Evolutionary conservation across 2,329 filamentous ascomycete species (phyloP), one percentile per base, ranked within the genome.

Genomic region (Xylariaceae sp.): DNA sequence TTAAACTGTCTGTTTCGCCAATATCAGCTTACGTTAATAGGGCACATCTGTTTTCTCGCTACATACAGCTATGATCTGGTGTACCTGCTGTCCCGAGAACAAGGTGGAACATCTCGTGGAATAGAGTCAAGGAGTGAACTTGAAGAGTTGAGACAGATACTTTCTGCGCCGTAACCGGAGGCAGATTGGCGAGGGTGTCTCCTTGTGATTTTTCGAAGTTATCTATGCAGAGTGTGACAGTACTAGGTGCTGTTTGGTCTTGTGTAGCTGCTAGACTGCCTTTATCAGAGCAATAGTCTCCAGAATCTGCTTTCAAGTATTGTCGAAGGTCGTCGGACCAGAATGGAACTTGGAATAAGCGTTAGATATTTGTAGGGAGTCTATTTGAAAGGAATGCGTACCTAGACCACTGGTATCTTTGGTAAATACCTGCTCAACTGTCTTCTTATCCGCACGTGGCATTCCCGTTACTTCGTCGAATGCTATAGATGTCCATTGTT

Each of bases 71-170:
- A 24, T 16, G 15, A 42, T 55, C 46, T 15, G 52, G 52, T 29
- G 53, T 51, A 7, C 3, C 32, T 15, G n/a, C 21, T 15, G 29
- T 39, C 11, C 53, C 53, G 4, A 47, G 42, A 15, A 44, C 33
- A 9, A 55, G 42, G 24, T 55, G 53, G 9, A 55, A 55, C 36
- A 55, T 42, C 18, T 55, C 53, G 24, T 55, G 53, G 24, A 55
- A 55, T 8, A 55, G 36, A 6, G 42, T 55, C 36, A 55, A 37
- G n/a, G 53, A 55, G 33, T 55, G 47, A 11, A 55, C 53, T 29
- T 55, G 53, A 21, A 55, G 30, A 6, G 53, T 44, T 10, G 53
- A 55, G 6, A 55, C 33, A 8, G 53, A 55, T 20, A 39, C 24
- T 15, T 39, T 39, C 16, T 46, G 16, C 4, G 21, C 36, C n/a